Percentiles rank a stretch among this genome's conserved stretches.
These are phyloP conservation scores for Bipolaris sorokiniana DNA, from an alignment of 2,329 filamentous ascomycete species.

Conservation along the genomic window DNA sequence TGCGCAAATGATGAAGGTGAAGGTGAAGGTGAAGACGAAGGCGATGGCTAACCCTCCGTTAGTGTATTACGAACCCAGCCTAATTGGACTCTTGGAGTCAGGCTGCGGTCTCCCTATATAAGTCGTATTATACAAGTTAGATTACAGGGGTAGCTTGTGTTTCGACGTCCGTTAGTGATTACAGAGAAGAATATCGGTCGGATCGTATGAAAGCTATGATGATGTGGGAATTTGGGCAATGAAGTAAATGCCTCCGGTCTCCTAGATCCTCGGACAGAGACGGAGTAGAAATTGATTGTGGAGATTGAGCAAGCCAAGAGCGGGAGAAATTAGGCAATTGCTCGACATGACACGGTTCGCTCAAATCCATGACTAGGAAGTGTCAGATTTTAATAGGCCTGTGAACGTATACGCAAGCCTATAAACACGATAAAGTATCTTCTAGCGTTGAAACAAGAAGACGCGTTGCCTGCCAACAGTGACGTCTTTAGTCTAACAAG, in stretches of 20 bases:
- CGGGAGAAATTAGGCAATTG: not conserved
- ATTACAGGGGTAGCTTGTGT: not conserved
- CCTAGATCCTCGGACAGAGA: not conserved
- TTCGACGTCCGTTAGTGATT: not conserved
- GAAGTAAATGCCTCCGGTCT: too few relatives aligned
- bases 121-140: not conserved
- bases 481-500: not conserved
- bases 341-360: not conserved
- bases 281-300: not conserved
- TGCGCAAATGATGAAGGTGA: slow-evolving; percentile 4
- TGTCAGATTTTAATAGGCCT: too few relatives aligned
- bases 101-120: not conserved
- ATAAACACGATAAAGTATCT: not conserved
- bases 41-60: too few relatives aligned
- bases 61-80: too few relatives aligned
- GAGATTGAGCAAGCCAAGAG: not conserved
- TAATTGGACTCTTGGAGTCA: not conserved
- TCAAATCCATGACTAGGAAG: not conserved
- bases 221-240: not conserved
- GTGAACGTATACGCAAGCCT: not conserved
- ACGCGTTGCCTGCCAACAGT: not conserved
- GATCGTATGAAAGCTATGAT: not conserved
- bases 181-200: not conserved
- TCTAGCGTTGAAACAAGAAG: too few relatives aligned
- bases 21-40: not conserved